Evolutionary conservation across 768 basidiomycete species (phyloP).

Genomic region (Serendipita sp.): DNA sequence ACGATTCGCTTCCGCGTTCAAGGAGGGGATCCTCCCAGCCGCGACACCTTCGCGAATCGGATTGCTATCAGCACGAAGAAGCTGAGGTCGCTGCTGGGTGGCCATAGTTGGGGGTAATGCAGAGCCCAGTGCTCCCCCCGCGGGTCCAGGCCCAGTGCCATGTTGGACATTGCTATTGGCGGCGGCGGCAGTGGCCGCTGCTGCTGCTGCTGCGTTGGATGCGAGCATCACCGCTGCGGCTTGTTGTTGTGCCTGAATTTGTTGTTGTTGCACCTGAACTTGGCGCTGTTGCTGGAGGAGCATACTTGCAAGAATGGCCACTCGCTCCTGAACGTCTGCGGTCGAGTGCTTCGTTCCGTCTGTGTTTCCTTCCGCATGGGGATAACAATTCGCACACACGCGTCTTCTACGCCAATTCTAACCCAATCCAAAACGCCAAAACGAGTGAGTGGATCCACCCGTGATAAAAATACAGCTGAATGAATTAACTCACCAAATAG

Average conservation of each 20-base stretch:
- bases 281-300: constrained; percentile 38
- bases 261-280: neutral
- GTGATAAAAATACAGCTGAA: neutral
- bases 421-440: neutral
- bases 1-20: neutral
- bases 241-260: constrained; percentile 1
- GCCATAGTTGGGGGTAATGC: neutral
- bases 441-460: neutral
- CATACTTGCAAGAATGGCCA: constrained; percentile 61
- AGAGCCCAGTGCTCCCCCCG: neutral
- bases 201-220: neutral
- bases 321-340: constrained; percentile 70
- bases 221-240: neutral
- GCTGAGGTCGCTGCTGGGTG: neutral
- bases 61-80: neutral
- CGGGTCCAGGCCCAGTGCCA: neutral
- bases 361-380: constrained; percentile 61
- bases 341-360: constrained; percentile 50
- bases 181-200: neutral
- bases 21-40: too few relatives aligned
- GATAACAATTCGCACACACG: constrained; percentile 74
- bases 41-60: neutral
- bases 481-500: constrained; percentile 30
- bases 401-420: constrained; percentile 71
- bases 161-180: neutral